Conservation (phyloP, 192 early-diverging fungal species). For the Coemansia sp. region DNA sequence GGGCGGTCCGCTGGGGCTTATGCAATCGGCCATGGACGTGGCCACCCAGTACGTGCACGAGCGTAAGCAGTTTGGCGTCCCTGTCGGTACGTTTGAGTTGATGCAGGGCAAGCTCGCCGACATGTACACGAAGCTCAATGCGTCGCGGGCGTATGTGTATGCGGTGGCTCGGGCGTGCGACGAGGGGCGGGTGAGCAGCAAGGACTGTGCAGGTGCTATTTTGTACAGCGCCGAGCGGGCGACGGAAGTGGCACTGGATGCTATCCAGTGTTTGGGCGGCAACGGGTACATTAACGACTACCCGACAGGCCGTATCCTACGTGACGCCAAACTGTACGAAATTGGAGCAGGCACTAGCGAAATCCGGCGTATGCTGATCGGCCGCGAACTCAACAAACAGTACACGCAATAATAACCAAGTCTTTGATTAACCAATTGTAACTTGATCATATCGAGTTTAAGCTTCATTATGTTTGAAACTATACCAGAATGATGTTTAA, state of each 20-base stretch:
- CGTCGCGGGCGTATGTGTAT: conserved; percentile 87
- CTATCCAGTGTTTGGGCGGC: conserved; percentile 92
- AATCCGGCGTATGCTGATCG: conserved; percentile 91
- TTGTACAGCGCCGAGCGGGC: conserved; percentile 92
- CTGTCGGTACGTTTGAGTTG: conserved; percentile 87
- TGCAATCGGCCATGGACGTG: conserved; percentile 85
- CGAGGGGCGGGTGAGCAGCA: conserved; percentile 71
- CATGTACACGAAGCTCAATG: conserved; percentile 95
- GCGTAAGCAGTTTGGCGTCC: conserved; percentile 82
- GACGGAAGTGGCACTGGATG: conserved; percentile 88
- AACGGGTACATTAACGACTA: conserved; percentile 96
- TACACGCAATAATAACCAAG: conserved; percentile 19
- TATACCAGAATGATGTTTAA: not conserved
- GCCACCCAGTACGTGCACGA: conserved; percentile 83
- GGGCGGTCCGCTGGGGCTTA: conserved; percentile 86
- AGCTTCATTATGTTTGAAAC: not conserved
- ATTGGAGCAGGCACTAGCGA: conserved; percentile 96
- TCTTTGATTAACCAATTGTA: not conserved
- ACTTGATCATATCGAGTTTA: no score
- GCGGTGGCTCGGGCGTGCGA: conserved; percentile 88
- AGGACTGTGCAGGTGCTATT: conserved; percentile 94
- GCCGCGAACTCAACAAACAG: conserved; percentile 73
- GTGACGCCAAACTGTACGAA: conserved; percentile 95
- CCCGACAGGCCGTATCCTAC: conserved; percentile 80
- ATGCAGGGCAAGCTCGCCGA: conserved; percentile 95